Base-by-base conservation (phyloP, 2,329 filamentous ascomycete species). In the Diaporthe humulicola region DNA sequence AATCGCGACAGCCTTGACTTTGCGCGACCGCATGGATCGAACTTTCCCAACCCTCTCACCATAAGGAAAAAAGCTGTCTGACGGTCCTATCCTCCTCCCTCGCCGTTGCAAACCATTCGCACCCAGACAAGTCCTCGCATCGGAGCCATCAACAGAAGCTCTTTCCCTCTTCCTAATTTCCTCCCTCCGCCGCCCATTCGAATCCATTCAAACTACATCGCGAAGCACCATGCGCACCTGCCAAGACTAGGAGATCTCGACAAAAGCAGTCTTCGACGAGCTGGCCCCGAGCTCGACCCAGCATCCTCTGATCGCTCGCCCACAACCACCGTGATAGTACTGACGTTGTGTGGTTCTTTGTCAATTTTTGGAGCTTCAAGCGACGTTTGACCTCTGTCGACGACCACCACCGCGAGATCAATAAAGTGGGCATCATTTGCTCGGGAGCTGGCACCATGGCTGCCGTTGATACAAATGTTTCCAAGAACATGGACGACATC, bases 401-500 rank as follows among this genome's bases (percentile, higher is more conserved):
- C 30, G 30, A 54, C 48, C 42, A 40, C 60, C 30, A 54, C n/a
- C 22, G 15, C 57, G 25, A 58, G 4, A 40, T 25, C 36, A 48
- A n/a, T n/a, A 22, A 61, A 30, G 38, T 40, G 25, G n/a, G 40
- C 17, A 52, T 36, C 3, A 17, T 45, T 42, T 71, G 22, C 57
- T 45, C 66, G 38, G 17, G 22, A 25, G 22, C 64, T 40, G 48
- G 48, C 30, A 64, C 48, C 8, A 72, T 73, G 71, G 45, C 56
- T 38, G 25, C 78, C n/a, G 78, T 78, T 58, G 69, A 69, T 45
- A 36, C 40, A 28, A 50, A 42, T 19, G 60, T n/a, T 48, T 36
- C 50, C 70, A 76, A 69, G 50, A 80, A 76, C 74, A 77, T 79
- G 73, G 73, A 67, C 56, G 73, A 75, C 25, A 75, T 80, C 60